Percentiles rank a stretch among this genome's conserved stretches.
Evolutionary conservation across 495 filamentous ascomycete species (phyloP).

Genomic region (Penicillium lividum): DNA sequence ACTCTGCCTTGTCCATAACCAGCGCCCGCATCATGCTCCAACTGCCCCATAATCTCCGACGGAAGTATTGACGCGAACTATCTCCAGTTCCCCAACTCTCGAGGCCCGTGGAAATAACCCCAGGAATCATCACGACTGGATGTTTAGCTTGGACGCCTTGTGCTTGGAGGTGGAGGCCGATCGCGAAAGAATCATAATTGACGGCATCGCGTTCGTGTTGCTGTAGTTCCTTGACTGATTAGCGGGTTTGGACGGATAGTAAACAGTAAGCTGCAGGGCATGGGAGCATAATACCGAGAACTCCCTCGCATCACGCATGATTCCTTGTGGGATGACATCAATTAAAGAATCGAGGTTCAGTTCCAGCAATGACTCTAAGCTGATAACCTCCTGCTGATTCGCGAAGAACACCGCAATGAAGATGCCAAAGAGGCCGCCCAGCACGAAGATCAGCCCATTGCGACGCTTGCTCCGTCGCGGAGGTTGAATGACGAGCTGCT

Average conservation of each 20-base stretch:
- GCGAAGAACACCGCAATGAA: conserved; percentile 82
- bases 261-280: background rate
- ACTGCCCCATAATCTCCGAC: conserved; percentile 91
- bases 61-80: conserved; percentile 82
- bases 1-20: conserved; percentile 86
- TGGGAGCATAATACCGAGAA: conserved; percentile 60
- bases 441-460: conserved; percentile 74
- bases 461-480: conserved; percentile 59
- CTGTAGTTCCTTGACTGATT: conserved; percentile 35
- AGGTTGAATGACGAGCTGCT: conserved; percentile 49
- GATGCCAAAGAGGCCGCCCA: conserved; percentile 84
- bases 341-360: conserved; percentile 80
- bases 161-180: conserved; percentile 78
- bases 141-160: conserved; percentile 82
- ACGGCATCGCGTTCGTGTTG: conserved; percentile 84
- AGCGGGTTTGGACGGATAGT: conserved; percentile 6
- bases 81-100: conserved; percentile 94
- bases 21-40: conserved; percentile 98
- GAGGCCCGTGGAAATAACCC: conserved; percentile 94
- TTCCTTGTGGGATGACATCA: conserved; percentile 78
- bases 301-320: conserved; percentile 80
- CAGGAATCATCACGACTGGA: conserved; percentile 94
- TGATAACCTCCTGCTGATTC: conserved; percentile 78
- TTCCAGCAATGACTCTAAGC: conserved; percentile 75
- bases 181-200: conserved; percentile 88